Base-by-base conservation (phyloP, 169 alveolate species). In the Eimeria mitis region DNA sequence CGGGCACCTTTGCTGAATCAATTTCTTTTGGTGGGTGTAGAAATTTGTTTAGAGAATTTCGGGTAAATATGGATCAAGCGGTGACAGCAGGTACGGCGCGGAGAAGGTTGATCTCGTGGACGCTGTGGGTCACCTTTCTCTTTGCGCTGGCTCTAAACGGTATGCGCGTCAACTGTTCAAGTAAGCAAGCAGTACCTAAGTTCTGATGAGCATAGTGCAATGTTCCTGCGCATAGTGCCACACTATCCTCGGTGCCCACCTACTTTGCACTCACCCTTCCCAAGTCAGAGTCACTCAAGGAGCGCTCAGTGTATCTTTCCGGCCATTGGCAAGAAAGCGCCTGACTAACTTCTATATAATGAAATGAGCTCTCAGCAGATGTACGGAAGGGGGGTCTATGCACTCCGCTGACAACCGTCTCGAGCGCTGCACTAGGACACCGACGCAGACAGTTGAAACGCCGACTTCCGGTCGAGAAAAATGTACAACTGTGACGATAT, bases 71-170 rank as follows among this genome's bases (percentile, higher is more conserved):
- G 65, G 7, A 8, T 44, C 44, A 49, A 47, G 49, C 49, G 88
- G 13, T 25, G 68, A 9, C 31, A 28, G 65, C 23, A 78, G 1
- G 11, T 25, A 16, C 88, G 49, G 44, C 49, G 49, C 88, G 88
- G 65, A n/a, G 65, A 44, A 14, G 88, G 68, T 44, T 68, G 88
- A 28, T 47, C 37, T n/a, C 65, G 23, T 78, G 88, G 88, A 42
- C 19, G 25, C 65, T 11, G 61, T 49, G 47, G 88, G 47, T 47
- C 88, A 31, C 88, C 68, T n/a, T 78, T 19, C 88, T 78, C 88
- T 47, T 28, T 28, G 88, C 68, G 28, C 28, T 78, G 13, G 42
- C 68, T 28, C 61, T n/a, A 13, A 52, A 19, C 68, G 13, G 49
- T 49, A 14, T 78, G 61, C 13, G 47, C 28, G 88, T 52, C 88